Evolutionary conservation across 768 basidiomycete genomes (phyloP), one percentile per base, ranked within the genome.

Genomic region (Mycena galopus): DNA sequence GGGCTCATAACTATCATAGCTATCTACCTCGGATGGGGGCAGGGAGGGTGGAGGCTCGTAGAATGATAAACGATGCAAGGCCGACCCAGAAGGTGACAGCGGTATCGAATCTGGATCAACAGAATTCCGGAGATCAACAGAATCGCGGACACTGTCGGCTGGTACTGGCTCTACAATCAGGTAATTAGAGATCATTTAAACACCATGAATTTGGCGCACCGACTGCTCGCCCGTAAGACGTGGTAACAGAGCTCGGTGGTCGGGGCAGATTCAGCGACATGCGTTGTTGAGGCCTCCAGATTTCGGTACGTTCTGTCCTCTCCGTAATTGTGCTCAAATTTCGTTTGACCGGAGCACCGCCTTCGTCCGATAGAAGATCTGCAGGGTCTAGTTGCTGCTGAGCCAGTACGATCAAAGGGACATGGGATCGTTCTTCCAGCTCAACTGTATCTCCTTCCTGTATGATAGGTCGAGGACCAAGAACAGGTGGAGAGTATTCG

Each of bases 311-410:
- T 78, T 94, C 93, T 19, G 92, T 91, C 56, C 79, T 82, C 81
- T 94, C 93, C 27, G 88, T 85, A 70, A 94, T 94, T 5, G 90
- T 92, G 69, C 88, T 92, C 69, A 93, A 81, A 65, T 83, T 84
- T 35, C 83, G 81, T 44, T 79, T 82, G 17, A 78, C 71, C 3
- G 80, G 81, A 12, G 81, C 78, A 33, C 77, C 80, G 50, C 77
- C 73, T 47, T 82, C 80, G 53, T 83, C 82, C 63, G 81, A 77
- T 62, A 84, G 81, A 62, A 80, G 71, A 51, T 83, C 82, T 39
- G 76, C 68, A 30, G 79, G 73, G 57, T 77, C 77, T 30, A 82
- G 84, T 64, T 88, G 84, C 68, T 90, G 89, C 74, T 92, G 90
- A 23, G 89, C 91, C 58, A 84, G 84, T 66, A 89, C 86, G 61